Conservation (phyloP, 2,329 filamentous ascomycete genomes). For the Lizonia empirigonia region DNA sequence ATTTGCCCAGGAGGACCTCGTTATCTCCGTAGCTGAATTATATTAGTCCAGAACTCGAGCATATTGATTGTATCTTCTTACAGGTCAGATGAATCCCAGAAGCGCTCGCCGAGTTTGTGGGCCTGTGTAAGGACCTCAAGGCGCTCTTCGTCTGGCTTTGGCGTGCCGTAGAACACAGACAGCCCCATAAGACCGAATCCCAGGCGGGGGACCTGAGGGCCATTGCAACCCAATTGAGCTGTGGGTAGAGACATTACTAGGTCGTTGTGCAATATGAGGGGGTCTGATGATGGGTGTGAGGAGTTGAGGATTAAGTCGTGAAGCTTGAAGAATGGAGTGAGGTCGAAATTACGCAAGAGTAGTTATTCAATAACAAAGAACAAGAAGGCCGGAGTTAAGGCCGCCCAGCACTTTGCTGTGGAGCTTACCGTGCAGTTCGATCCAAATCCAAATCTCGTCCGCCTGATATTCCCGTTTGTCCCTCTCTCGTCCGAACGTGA, state of each 20-base stretch:
- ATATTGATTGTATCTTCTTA: slow-evolving; percentile 13
- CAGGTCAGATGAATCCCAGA: slow-evolving; percentile 37
- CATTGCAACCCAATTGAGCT: slow-evolving; percentile 58
- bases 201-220: slow-evolving; percentile 57
- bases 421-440: neutral
- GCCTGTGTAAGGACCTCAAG: slow-evolving; percentile 59
- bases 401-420: neutral
- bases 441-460: neutral
- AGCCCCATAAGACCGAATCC: slow-evolving; percentile 63
- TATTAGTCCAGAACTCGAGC: neutral
- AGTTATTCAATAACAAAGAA: neutral
- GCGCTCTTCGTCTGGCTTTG: slow-evolving; percentile 57
- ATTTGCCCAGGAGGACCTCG: slow-evolving; percentile 44
- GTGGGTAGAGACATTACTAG: slow-evolving; percentile 47
- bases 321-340: neutral
- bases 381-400: slow-evolving; percentile 1
- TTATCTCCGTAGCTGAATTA: slow-evolving; percentile 35
- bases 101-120: slow-evolving; percentile 56
- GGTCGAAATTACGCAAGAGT: neutral
- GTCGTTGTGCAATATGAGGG: neutral
- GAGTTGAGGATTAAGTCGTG: no score
- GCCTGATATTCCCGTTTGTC: no score
- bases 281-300: neutral
- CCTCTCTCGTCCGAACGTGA: no score
- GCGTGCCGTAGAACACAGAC: slow-evolving; percentile 53